phyloP scores from a whole-genome alignment of 2,329 filamentous ascomycete species.

The Xylariomycetidae sp. region DNA sequence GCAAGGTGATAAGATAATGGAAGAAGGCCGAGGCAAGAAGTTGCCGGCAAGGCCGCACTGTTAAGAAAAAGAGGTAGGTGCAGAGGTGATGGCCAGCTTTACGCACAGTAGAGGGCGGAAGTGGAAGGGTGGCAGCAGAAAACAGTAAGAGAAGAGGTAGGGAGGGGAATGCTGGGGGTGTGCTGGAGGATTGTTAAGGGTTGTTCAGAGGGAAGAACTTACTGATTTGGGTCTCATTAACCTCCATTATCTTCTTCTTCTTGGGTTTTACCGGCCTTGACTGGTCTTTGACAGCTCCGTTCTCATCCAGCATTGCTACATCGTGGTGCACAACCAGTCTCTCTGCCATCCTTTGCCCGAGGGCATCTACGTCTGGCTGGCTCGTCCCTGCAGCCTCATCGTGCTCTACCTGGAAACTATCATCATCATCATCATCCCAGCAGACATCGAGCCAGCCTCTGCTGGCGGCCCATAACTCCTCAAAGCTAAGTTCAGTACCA shows the following conservation, averaged over 20 bases:
- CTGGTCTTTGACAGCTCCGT: constrained; percentile 46
- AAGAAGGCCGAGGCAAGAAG: too few species aligned
- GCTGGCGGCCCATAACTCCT: constrained; percentile 78
- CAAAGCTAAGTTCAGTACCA: constrained; percentile 78
- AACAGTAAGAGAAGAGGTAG: background rate
- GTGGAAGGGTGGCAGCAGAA: too few species aligned
- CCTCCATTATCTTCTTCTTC: constrained; percentile 77
- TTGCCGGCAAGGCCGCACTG: too few species aligned
- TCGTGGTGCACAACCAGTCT: constrained; percentile 43
- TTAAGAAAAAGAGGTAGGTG: too few species aligned
- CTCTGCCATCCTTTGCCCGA: constrained; percentile 23
- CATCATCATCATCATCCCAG: constrained; percentile 48
- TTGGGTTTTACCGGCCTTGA: constrained; percentile 47
- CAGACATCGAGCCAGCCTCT: constrained; percentile 63
- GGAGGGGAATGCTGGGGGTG: constrained; percentile 24
- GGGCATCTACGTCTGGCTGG: constrained; percentile 19
- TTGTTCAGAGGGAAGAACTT: constrained; percentile 40
- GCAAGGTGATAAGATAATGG: too few species aligned
- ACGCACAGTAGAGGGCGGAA: too few species aligned
- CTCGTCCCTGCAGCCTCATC: constrained; percentile 16
- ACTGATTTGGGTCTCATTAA: constrained; percentile 93
- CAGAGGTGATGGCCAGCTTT: too few species aligned
- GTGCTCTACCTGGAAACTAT: constrained; percentile 27
- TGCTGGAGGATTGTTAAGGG: background rate
- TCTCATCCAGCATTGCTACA: constrained; percentile 51